Evolutionary conservation across 192 early-diverging fungal genomes (phyloP), one percentile per base, ranked within the genome.

Genomic region (Globomyces pollinis-pini): DNA sequence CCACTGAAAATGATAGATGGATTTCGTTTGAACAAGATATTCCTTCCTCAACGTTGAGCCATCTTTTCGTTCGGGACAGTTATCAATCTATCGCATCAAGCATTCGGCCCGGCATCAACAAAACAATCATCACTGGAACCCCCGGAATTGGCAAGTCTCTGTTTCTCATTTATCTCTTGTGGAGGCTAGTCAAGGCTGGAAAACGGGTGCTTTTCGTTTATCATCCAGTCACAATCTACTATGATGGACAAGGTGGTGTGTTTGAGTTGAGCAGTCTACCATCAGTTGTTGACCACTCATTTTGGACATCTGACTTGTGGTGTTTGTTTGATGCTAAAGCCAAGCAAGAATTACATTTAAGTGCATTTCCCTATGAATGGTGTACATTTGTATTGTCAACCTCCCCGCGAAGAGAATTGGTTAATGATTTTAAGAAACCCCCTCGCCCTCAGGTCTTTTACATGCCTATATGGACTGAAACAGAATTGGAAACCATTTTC

Each of bases 91-190:
- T 55, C 21, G 53, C 53, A 0, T 12, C 18, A 0, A 11, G 11
- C 18, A 55, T 55, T 11, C 0, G 21, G 21, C 53, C 7, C 33
- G n/a, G 0, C 53, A 55, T 55, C 53, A 55, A 5, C 18, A 55
- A 55, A 30, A 42, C 53, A 20, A 55, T 55, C 53, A 55, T 55
- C 53, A 55, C 53, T 30, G 53, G 53, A 44, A 55, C 53, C n/a
- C 84, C 84, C 8, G 84, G 84, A 4, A 83, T 76, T 26, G 84
- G 80, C 33, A 86, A 86, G 50, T 84, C 81, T 7, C 84, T 84
- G 67, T 84, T 86, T 49, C 69, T 86, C 35, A 76, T 76, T 38
- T 83, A 80, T 56, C 53, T 55, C 21, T 30, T 55, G 16, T 55
- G 53, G 53, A 3, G 49, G 32, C 32, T 55, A 42, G 53, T 55